phyloP scores from a whole-genome alignment of 176 grass and related monocot genomes.

The Olyra latifolia region DNA sequence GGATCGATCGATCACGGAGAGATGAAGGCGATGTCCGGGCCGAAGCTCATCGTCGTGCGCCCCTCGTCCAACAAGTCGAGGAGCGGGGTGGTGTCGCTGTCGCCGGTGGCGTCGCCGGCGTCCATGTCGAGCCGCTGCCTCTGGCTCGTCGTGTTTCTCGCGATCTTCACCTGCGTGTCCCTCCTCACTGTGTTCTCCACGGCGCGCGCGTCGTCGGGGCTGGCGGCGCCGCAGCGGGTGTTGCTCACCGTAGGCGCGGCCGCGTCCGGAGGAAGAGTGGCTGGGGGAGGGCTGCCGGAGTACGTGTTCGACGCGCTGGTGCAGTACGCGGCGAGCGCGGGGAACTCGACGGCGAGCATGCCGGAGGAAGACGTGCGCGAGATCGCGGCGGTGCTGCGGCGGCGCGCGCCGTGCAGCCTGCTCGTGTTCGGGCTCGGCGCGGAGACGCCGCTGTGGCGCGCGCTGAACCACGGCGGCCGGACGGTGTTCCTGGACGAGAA shows the following conservation, averaged over 20 bases:
- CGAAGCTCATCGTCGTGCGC: slow-evolving; percentile 43
- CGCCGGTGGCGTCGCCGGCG: not conserved
- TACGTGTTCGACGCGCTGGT: slow-evolving; percentile 87
- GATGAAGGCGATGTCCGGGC: slow-evolving; percentile 34
- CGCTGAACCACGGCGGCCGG: slow-evolving; percentile 88
- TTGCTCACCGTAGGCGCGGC: not conserved
- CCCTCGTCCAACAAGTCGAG: slow-evolving; percentile 41
- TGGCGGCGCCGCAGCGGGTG: not conserved
- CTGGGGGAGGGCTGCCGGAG: slow-evolving; percentile 27
- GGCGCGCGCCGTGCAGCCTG: slow-evolving; percentile 72
- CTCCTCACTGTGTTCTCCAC: slow-evolving; percentile 70
- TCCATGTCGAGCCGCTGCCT: slow-evolving; percentile 37
- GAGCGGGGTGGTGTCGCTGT: slow-evolving; percentile 22
- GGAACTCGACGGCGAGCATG: slow-evolving; percentile 71
- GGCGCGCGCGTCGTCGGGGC: not conserved
- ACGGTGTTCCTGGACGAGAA: slow-evolving; percentile 99
- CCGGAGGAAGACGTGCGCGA: slow-evolving; percentile 60
- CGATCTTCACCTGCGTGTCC: slow-evolving; percentile 64
- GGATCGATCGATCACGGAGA: not conserved
- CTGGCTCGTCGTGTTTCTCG: slow-evolving; percentile 58
- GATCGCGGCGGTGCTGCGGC: slow-evolving; percentile 71
- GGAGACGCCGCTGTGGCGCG: slow-evolving; percentile 93
- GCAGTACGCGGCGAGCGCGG: slow-evolving; percentile 67
- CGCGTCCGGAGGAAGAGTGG: not conserved
- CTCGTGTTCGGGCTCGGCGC: slow-evolving; percentile 86